Evolutionary conservation across 257 asterid genomes (phyloP).

Genomic region (Solanum arcanum): DNA sequence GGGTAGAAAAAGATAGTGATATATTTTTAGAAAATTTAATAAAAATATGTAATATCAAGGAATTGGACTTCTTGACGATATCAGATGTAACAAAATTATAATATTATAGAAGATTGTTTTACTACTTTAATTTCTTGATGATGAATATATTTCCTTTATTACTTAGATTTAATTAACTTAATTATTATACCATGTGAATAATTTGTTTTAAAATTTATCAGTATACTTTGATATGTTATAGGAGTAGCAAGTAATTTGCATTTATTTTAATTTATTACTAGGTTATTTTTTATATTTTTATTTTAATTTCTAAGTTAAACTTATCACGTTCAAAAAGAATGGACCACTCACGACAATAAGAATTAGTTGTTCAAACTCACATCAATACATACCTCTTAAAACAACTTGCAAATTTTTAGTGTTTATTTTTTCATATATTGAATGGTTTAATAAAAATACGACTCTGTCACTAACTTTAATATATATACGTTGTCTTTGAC

Average conservation of each 20-base stretch:
- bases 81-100: background rate
- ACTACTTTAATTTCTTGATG: background rate
- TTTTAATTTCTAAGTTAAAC: background rate
- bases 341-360: background rate
- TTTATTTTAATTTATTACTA: background rate
- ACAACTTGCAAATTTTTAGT: background rate
- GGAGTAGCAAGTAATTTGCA: background rate
- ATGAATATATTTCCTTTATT: background rate
- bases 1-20: background rate
- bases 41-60: background rate
- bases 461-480: background rate
- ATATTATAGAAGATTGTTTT: background rate
- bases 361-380: background rate
- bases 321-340: background rate
- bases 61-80: background rate
- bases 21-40: background rate
- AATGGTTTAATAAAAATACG: fast-evolving
- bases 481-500: background rate
- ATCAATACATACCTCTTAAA: background rate
- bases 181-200: background rate
- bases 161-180: background rate
- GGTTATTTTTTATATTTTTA: background rate
- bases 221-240: background rate
- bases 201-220: background rate
- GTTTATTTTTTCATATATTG: background rate